These are phyloP conservation scores for Multifurca ochricompacta DNA, from an alignment of 768 basidiomycete species.

Conservation along the genomic window DNA sequence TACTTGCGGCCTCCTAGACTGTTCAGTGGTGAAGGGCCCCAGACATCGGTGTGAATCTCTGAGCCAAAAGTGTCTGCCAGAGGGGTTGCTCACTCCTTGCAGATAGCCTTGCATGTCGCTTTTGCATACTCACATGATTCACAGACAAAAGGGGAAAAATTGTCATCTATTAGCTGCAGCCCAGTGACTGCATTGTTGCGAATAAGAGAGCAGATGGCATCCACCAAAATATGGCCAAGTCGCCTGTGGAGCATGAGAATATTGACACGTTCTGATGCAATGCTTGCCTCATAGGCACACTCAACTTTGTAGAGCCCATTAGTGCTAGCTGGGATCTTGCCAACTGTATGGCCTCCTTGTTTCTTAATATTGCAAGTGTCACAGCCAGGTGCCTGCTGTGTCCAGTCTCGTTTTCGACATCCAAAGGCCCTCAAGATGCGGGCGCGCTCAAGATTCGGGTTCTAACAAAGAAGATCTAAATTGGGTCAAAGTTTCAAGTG, in stretches of 20 bases:
- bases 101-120: no score
- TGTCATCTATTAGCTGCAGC: no score
- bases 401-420: no score
- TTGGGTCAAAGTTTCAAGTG: no score
- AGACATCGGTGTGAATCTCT: slow-evolving; percentile 37
- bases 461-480: no score
- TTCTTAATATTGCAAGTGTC: neutral
- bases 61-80: slow-evolving; percentile 32
- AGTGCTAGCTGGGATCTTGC: neutral
- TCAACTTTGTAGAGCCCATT: slow-evolving; percentile 4
- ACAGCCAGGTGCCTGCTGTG: no score
- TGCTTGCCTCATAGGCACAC: no score
- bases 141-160: slow-evolving; percentile 30
- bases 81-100: slow-evolving; percentile 26
- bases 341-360: neutral
- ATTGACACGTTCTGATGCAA: neutral
- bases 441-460: no score
- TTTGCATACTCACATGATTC: slow-evolving; percentile 39
- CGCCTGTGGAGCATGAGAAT: slow-evolving; percentile 27
- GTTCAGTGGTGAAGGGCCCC: slow-evolving; percentile 35
- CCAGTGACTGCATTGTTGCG: no score
- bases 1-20: slow-evolving; percentile 23
- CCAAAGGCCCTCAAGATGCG: no score
- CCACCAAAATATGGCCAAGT: slow-evolving; percentile 31
- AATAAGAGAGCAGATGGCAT: slow-evolving; percentile 19